Base-by-base conservation (phyloP, 2,329 filamentous ascomycete species). In the Bertia moriformis region DNA sequence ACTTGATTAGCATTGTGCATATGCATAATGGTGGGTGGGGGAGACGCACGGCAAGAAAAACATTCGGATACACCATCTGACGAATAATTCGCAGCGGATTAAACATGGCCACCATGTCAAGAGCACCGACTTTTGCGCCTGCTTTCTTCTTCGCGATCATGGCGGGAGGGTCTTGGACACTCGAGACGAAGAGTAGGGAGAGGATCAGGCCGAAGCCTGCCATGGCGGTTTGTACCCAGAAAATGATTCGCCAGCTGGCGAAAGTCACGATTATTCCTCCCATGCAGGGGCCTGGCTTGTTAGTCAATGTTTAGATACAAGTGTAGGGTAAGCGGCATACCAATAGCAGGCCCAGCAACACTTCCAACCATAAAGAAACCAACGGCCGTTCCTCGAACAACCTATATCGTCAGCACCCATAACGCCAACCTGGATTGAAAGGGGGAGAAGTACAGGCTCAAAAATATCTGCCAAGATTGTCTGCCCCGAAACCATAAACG, bases 341-440 rank as follows among this genome's bases (percentile, higher is more conserved):
- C 59, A 40, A 63, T 49, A 12, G 61, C 59, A 41, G 61, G 60
- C 0, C 62, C 62, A 38, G 54, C 49, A 7, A 64, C 59, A 2
- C 55, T 58, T 4, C 62, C 62, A 22, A 54, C 50, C 51, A 64
- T 57, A 40, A 65, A 61, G 43, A 59, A 62, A 0, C 60, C 62
- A 2, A 58, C 54, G 3, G 61, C 61, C 2, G 57, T 63, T n/a
- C 61, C 62, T 32, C 58, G 30, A 42, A 24, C 27, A 22, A 10
- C 4, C 12, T 27, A 33, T 18, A 7, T n/a, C 15, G 12, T 13
- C 20, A 29, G 4, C 14, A 15, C 14, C 14, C 12, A n/a, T 38
- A 14, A 17, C 14, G 14, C n/a, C 13, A 12, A 14, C 35, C 14
- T 19, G 15, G 2, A 37, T 40, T 5, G 12, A 29, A 14, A 7